Percentiles rank a stretch among this genome's conserved stretches.
Evolutionary conservation across 805 yeast genomes (phyloP).

Genomic region (Ogataea parapolymorpha): DNA sequence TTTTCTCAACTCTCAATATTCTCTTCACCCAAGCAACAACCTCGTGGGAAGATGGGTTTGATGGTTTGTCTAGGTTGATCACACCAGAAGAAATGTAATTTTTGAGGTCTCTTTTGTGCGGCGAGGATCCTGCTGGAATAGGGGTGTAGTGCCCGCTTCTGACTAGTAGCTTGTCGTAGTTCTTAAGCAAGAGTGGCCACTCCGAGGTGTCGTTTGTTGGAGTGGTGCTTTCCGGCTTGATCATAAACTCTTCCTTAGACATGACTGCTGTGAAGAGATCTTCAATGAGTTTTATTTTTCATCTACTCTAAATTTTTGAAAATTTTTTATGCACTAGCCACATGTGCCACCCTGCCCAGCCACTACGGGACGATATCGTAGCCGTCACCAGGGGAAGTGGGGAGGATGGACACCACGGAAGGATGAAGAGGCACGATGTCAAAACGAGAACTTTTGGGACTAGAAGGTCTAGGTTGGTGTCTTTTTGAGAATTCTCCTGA

Average conservation of each 20-base stretch:
- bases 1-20: conserved; percentile 91
- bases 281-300: conserved; percentile 5
- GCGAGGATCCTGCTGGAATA: conserved; percentile 92
- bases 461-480: too few relatives aligned
- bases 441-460: too few relatives aligned
- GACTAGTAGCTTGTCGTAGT: conserved; percentile 89
- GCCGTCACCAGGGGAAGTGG: background rate
- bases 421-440: too few relatives aligned
- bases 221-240: conserved; percentile 81
- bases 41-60: conserved; percentile 98
- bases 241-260: conserved; percentile 50
- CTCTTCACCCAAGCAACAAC: conserved; percentile 99
- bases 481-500: too few relatives aligned
- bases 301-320: conserved; percentile 10
- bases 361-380: background rate
- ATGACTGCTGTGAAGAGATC: conserved; percentile 14
- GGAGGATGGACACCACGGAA: background rate
- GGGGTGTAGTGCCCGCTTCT: conserved; percentile 98
- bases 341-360: conserved; percentile 1
- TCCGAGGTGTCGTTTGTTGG: conserved; percentile 84
- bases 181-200: conserved; percentile 93
- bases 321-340: conserved; percentile 11
- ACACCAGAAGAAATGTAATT: conserved; percentile 92
- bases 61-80: conserved; percentile 95
- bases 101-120: conserved; percentile 89